Evolutionary conservation across 2,329 filamentous ascomycete genomes (phyloP), one percentile per base, ranked within the genome.

Genomic region (Nothophoma quercina): DNA sequence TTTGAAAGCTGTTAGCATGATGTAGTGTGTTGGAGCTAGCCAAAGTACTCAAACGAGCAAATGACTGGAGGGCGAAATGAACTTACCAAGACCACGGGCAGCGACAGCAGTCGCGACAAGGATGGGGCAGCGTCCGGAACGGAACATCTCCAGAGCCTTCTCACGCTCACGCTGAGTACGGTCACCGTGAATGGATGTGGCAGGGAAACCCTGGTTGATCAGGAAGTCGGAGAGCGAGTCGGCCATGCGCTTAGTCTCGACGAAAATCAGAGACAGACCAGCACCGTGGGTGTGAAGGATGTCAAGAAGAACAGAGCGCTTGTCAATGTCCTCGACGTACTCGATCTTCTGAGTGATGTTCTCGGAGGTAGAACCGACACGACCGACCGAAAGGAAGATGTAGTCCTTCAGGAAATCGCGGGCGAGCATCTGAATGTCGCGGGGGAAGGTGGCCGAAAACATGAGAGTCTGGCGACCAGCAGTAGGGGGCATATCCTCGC

Each of bases 261-360:
- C 95, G 79, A 99, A 99, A 74, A 99, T 97, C 58, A 99, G 82
- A 13, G 93, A 98, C 56, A 98, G 84, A 71, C 93, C 93, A 56
- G 81, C 89, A 54, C 88, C 90, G 69, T 97, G 91, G 33, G 91
- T 96, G 84, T 98, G 93, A 48, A 99, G 88, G 63, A 99, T 98
- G 70, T 99, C 95, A 56, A 99, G 86, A 40, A 99, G 87, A 60
- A 98, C 93, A 50, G 95, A 98, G 75, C 93, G 92, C 88, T 99
- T 99, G 85, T 99, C 95, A 59, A 86, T 80, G 68, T 98, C 95
- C 80, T 98, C 93, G 55, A 98, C 90, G 68, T 98, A 98, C 80
- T 98, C 93, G 49, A 99, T 87, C 84, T 96, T 96, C 79, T 99
- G 95, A 48, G 95, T 98, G 59, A 99, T 98, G 85, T 98, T 99